These are phyloP conservation scores for Eucalyptus sp. DNA, from an alignment of 345 rosid species.

Conservation along the genomic window DNA sequence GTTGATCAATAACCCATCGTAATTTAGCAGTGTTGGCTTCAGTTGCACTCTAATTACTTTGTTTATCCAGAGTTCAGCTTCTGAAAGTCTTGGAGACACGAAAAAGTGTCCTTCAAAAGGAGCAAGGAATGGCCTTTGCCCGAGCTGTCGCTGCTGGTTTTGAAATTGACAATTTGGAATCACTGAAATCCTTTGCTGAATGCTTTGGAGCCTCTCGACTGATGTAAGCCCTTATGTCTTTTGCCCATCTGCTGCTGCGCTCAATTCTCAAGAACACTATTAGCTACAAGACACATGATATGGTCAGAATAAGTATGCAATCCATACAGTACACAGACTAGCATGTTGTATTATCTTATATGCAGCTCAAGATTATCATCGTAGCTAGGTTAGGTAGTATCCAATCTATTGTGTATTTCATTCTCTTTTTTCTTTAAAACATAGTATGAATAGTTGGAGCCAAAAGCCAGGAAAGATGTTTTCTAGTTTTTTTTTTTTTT, in stretches of 20 bases:
- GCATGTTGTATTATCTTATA: background rate
- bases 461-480: background rate
- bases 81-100: conserved; percentile 86
- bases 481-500: background rate
- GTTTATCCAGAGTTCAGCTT: conserved; percentile 59
- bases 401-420: background rate
- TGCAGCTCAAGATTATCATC: background rate
- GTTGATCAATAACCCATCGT: background rate
- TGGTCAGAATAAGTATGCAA: background rate
- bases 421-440: background rate
- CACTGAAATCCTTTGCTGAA: conserved; percentile 71
- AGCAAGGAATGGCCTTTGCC: conserved; percentile 99
- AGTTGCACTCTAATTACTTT: background rate
- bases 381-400: background rate
- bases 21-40: background rate
- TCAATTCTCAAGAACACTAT: background rate
- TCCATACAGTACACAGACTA: background rate
- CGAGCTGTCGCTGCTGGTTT: conserved; percentile 99
- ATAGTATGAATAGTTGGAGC: background rate
- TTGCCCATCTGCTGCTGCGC: background rate
- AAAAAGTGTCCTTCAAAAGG: conserved; percentile 68
- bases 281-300: background rate
- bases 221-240: conserved; percentile 25
- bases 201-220: conserved; percentile 85
- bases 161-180: conserved; percentile 62